These are phyloP conservation scores for Xylaria castorea DNA, from an alignment of 495 filamentous ascomycete genomes.

Conservation along the genomic window DNA sequence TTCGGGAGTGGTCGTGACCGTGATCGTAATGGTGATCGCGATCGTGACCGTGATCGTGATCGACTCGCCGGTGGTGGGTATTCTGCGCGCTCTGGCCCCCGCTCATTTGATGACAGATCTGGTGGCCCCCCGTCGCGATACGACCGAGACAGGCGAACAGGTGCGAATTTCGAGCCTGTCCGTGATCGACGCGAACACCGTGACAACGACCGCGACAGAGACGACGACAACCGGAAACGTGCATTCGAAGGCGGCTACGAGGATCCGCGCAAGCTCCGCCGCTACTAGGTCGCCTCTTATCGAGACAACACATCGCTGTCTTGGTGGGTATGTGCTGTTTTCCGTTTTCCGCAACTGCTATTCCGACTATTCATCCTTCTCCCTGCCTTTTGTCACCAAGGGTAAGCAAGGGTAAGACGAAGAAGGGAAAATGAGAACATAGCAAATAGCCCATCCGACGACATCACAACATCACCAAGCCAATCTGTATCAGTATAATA, in stretches of 20 bases:
- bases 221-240: slow-evolving; percentile 67
- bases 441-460: slow-evolving; percentile 14
- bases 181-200: slow-evolving; percentile 58
- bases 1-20: slow-evolving; percentile 55
- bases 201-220: slow-evolving; percentile 49
- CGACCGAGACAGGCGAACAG: slow-evolving; percentile 64
- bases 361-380: slow-evolving; percentile 50
- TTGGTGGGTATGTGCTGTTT: slow-evolving; percentile 55
- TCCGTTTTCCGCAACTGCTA: slow-evolving; percentile 39
- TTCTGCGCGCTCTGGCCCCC: slow-evolving; percentile 62
- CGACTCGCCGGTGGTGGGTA: slow-evolving; percentile 60
- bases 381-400: slow-evolving; percentile 63
- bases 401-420: slow-evolving; percentile 66
- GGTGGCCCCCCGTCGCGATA: slow-evolving; percentile 66
- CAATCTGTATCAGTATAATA: slow-evolving; percentile 31
- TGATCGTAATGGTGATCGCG: slow-evolving; percentile 58
- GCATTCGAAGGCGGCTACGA: slow-evolving; percentile 74
- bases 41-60: slow-evolving; percentile 57
- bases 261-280: slow-evolving; percentile 78
- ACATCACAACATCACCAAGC: slow-evolving; percentile 4
- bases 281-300: slow-evolving; percentile 63
- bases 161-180: slow-evolving; percentile 74
- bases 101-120: slow-evolving; percentile 67
- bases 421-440: slow-evolving; percentile 15
- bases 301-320: slow-evolving; percentile 46